These are phyloP conservation scores for Colletotrichum echinochloae DNA, from an alignment of 2,329 filamentous ascomycete genomes.

Conservation along the genomic window DNA sequence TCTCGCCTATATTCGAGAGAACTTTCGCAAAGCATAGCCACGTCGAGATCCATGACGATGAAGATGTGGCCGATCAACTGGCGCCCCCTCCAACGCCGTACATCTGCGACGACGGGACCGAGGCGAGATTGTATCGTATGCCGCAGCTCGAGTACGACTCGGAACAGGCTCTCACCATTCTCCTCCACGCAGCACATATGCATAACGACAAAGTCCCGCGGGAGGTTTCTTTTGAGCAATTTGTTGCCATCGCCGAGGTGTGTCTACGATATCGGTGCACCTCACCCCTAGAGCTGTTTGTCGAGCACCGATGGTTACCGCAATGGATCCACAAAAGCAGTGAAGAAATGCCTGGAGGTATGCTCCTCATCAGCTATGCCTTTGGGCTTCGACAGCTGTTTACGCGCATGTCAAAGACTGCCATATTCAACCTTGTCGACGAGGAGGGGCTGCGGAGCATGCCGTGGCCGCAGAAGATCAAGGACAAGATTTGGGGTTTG, in stretches of 20 bases:
- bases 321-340: constrained; percentile 62
- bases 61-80: constrained; percentile 51
- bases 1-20: constrained; percentile 63
- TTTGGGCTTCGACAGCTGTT: constrained; percentile 64
- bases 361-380: constrained; percentile 64
- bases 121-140: constrained; percentile 64
- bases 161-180: constrained; percentile 55
- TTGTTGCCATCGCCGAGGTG: constrained; percentile 64
- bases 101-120: constrained; percentile 56
- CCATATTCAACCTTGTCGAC: constrained; percentile 59
- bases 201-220: constrained; percentile 60
- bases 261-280: constrained; percentile 65
- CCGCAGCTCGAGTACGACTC: constrained; percentile 62
- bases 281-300: constrained; percentile 61
- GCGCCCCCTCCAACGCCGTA: constrained; percentile 52
- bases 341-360: constrained; percentile 62
- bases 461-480: constrained; percentile 60
- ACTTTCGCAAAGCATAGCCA: constrained; percentile 55
- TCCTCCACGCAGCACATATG: constrained; percentile 65
- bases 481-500: constrained; percentile 62
- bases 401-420: constrained; percentile 61
- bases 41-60: constrained; percentile 49
- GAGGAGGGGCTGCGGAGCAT: constrained; percentile 57
- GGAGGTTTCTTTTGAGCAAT: constrained; percentile 60
- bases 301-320: constrained; percentile 65